These are phyloP conservation scores for Ambrosiella cleistominuta DNA, from an alignment of 2,329 filamentous ascomycete species.

Conservation along the genomic window DNA sequence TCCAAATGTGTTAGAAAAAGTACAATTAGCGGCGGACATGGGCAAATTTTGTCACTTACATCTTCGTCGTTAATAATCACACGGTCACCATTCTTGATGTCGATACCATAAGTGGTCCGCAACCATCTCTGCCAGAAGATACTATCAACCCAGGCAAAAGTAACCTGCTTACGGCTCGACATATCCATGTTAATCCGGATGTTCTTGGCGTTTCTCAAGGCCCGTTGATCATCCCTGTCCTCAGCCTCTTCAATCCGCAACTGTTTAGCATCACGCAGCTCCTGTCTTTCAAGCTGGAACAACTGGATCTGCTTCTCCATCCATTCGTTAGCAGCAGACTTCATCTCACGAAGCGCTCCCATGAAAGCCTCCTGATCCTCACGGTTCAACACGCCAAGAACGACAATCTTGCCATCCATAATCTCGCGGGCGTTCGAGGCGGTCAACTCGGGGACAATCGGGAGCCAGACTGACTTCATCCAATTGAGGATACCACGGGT, in stretches of 20 bases:
- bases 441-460: constrained; percentile 85
- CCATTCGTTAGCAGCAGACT: constrained; percentile 91
- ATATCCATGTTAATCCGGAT: constrained; percentile 85
- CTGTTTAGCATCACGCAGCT: constrained; percentile 85
- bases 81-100: constrained; percentile 71
- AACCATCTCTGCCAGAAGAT: constrained; percentile 97
- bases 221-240: constrained; percentile 78
- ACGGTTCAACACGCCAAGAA: constrained; percentile 72
- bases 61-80: constrained; percentile 96
- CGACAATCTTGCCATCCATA: constrained; percentile 89
- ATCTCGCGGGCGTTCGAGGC: constrained; percentile 83
- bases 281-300: constrained; percentile 85
- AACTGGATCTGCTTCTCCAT: constrained; percentile 89
- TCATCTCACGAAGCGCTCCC: constrained; percentile 70
- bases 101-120: constrained; percentile 81
- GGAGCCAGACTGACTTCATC: constrained; percentile 95
- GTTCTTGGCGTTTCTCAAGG: constrained; percentile 69
- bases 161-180: constrained; percentile 70
- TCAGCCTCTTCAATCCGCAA: constrained; percentile 91
- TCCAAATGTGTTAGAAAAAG: constrained; percentile 20
- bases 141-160: constrained; percentile 94
- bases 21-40: neutral
- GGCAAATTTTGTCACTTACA: constrained; percentile 39
- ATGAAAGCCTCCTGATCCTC: constrained; percentile 64
- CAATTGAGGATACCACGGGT: constrained; percentile 60